Evolutionary conservation across 2,329 filamentous ascomycete genomes (phyloP), one percentile per base, ranked within the genome.

Genomic region (Phialocephala sp.): DNA sequence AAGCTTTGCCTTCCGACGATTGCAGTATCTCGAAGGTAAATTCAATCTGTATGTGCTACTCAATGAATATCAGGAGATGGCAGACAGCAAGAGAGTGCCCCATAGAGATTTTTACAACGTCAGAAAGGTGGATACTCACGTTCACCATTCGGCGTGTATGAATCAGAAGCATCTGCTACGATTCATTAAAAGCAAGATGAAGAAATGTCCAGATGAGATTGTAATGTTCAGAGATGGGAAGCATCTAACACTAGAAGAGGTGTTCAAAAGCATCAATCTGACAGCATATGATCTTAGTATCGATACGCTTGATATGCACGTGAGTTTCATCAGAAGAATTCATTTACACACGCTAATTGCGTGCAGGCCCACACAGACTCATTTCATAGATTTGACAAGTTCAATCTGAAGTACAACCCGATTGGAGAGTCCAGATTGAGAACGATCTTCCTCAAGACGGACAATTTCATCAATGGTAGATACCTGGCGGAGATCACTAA

Each of bases 101-200:
- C 95, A 99, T 79, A 89, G 95, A 81, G 95, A 99, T 79, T 99
- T 99, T 76, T 99, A 99, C 83, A 99, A 99, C 76, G 95, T 99
- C 58, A 87, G 95, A 76, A 99, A 99, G 79, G 95, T 99, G 59
- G 95, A 99, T 76, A 99, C 95, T 9, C 95, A 99, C 84, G 95
- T 99, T 72, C 95, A 99, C 77, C 95, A 99, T 79, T 99, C 95
- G 18, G 95, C 95, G 27, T 99, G 95, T 78, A 99, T 99, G 95
- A 99, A 99, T 76, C 95, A 99, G 79, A 99, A 99, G 80, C 95
- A 99, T 84, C 81, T 99, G 64, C 83, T 99, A 67, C 92, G 95
- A 62, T 99, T 99, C 80, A 99, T 99, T 83, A 99, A 99, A 80
- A 97, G 93, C 80, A 99, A 99, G 81, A 97, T 99, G 93, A 98